phyloP scores from a whole-genome alignment of 1,139 yeast species.

The Geotrichum klebahnii region DNA sequence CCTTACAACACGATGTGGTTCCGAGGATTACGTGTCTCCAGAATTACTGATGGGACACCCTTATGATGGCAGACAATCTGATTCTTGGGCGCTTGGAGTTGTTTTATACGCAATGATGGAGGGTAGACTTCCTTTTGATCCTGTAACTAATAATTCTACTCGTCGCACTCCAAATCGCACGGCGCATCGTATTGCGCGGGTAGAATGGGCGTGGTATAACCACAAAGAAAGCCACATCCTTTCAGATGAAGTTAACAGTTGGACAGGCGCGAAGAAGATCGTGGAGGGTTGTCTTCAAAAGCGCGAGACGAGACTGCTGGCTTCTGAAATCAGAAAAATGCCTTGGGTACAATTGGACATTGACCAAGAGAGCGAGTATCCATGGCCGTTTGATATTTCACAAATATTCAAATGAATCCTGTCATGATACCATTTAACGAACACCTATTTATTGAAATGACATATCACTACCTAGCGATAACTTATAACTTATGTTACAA shows the following conservation, averaged over 20 bases:
- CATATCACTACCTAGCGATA: background rate
- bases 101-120: slow-evolving; percentile 79
- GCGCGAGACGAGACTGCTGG: slow-evolving; percentile 48
- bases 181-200: slow-evolving; percentile 85
- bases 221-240: slow-evolving; percentile 23
- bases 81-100: slow-evolving; percentile 93
- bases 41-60: slow-evolving; percentile 85
- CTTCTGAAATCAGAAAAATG: slow-evolving; percentile 41
- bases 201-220: slow-evolving; percentile 80
- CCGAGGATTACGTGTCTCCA: slow-evolving; percentile 93
- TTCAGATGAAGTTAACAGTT: too few relatives aligned
- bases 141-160: slow-evolving; percentile 34
- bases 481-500: background rate
- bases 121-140: slow-evolving; percentile 83
- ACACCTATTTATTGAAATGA: background rate
- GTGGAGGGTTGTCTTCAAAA: slow-evolving; percentile 54
- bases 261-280: slow-evolving; percentile 49
- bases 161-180: slow-evolving; percentile 57
- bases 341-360: slow-evolving; percentile 34
- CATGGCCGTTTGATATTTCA: slow-evolving; percentile 46
- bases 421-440: background rate
- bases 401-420: slow-evolving; percentile 30
- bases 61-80: slow-evolving; percentile 85
- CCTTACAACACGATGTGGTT: slow-evolving; percentile 84
- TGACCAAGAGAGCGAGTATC: slow-evolving; percentile 44